A percentile compares a stretch with the other conserved stretches of the same genome.
Evolutionary conservation across 768 basidiomycete species (phyloP).

Genomic region (Suillus weaverae): DNA sequence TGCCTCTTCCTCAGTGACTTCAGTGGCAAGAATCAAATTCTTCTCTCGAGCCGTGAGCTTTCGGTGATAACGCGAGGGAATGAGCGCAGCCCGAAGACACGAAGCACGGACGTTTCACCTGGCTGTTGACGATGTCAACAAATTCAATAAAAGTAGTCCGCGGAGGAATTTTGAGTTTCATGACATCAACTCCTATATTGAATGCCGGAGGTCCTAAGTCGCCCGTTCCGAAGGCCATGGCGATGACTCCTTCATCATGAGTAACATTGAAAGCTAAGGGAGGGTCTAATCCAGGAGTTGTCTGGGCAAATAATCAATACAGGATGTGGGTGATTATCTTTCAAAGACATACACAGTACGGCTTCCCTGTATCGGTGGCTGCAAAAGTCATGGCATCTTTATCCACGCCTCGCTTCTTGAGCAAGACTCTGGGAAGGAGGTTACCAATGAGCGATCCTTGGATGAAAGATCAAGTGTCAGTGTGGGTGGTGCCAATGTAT

Average conservation of each 20-base stretch:
- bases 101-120: constrained; percentile 41
- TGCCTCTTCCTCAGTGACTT: constrained; percentile 47
- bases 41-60: constrained; percentile 45
- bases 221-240: constrained; percentile 55
- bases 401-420: constrained; percentile 56
- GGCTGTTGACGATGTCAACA: constrained; percentile 61
- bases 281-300: constrained; percentile 43
- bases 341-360: constrained; percentile 62
- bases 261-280: constrained; percentile 78
- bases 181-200: constrained; percentile 74
- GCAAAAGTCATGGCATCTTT: constrained; percentile 50
- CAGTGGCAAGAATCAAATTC: constrained; percentile 31
- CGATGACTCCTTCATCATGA: constrained; percentile 75
- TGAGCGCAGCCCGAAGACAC: constrained; percentile 11
- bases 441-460: constrained; percentile 76
- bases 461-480: constrained; percentile 5
- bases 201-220: constrained; percentile 56
- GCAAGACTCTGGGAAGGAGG: constrained; percentile 66
- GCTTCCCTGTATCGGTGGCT: constrained; percentile 67
- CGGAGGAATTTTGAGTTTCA: constrained; percentile 68
- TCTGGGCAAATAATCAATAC: constrained; percentile 35
- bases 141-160: constrained; percentile 60
- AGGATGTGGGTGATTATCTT: not conserved
- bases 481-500: not conserved
- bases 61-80: constrained; percentile 1